A percentile compares a stretch with the other conserved stretches of the same genome.
Conservation (phyloP, 768 basidiomycete species). For the Tricholomella constricta region DNA sequence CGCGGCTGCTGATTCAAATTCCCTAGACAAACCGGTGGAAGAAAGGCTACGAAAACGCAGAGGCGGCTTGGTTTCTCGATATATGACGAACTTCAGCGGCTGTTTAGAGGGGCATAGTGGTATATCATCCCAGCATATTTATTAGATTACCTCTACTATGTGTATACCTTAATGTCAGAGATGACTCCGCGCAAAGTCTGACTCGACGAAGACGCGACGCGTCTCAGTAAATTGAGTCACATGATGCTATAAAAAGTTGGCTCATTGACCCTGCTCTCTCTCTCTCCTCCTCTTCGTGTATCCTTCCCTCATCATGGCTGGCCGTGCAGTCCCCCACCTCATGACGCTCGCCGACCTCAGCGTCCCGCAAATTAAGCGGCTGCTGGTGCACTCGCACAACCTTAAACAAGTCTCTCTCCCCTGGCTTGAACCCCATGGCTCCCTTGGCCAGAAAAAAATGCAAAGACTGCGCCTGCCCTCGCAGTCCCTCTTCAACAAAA, state of each 20-base stretch:
- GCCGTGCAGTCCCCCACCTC: conserved; percentile 58
- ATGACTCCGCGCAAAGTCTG: not conserved
- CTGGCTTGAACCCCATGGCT: conserved; percentile 64
- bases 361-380: conserved; percentile 66
- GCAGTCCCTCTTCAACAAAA: conserved; percentile 78
- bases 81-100: conserved; percentile 61
- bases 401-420: conserved; percentile 67
- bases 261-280: not conserved
- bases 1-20: not conserved
- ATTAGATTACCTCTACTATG: not conserved
- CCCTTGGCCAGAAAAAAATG: conserved; percentile 30
- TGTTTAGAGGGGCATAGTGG: conserved; percentile 2
- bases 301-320: conserved; percentile 9
- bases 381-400: conserved; percentile 63
- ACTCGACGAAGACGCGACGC: not conserved
- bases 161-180: conserved; percentile 1
- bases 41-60: conserved; percentile 88
- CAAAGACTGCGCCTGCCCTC: conserved; percentile 59
- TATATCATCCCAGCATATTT: not conserved
- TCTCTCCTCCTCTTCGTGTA: not conserved
- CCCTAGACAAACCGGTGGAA: conserved; percentile 81
- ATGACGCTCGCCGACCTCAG: conserved; percentile 89
- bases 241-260: not conserved
- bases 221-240: not conserved
- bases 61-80: conserved; percentile 82